Evolutionary conservation across 1,139 yeast species (phyloP).

Genomic region (Debaryomyces nepalensis): DNA sequence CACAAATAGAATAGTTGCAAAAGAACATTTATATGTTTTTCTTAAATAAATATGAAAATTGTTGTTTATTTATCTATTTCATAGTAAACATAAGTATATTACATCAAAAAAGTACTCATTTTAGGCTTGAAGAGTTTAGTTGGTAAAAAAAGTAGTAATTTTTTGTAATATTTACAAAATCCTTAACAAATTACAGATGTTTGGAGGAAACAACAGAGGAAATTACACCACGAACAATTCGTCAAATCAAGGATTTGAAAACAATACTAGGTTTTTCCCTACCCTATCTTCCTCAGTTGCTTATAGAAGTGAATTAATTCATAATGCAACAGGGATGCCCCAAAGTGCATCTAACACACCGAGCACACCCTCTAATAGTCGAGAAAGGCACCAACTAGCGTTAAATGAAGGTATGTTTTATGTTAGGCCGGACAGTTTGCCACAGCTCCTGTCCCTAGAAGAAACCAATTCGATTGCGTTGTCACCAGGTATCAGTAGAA

Average conservation of each 20-base stretch:
- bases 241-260: constrained; percentile 11
- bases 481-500: background rate
- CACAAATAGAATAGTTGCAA: constrained; percentile 11
- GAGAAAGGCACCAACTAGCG: constrained; percentile 4
- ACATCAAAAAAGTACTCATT: background rate
- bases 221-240: constrained; percentile 1
- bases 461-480: background rate
- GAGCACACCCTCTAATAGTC: background rate
- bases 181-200: constrained; percentile 4
- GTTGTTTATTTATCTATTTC: background rate
- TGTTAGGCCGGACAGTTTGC: constrained; percentile 8
- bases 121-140: background rate
- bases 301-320: constrained; percentile 17
- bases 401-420: constrained; percentile 12
- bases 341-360: background rate
- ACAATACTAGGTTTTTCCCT: constrained; percentile 28
- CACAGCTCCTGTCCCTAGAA: background rate
- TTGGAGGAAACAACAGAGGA: background rate
- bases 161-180: constrained; percentile 10
- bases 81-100: background rate
- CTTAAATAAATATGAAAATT: background rate
- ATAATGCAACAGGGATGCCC: background rate
- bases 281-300: constrained; percentile 25
- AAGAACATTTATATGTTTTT: constrained; percentile 1
- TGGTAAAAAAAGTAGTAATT: background rate